Percentiles rank a stretch among this genome's conserved stretches.
These are phyloP conservation scores for Kodamaea sp. DNA, from an alignment of 1,139 yeast species.

Conservation along the genomic window DNA sequence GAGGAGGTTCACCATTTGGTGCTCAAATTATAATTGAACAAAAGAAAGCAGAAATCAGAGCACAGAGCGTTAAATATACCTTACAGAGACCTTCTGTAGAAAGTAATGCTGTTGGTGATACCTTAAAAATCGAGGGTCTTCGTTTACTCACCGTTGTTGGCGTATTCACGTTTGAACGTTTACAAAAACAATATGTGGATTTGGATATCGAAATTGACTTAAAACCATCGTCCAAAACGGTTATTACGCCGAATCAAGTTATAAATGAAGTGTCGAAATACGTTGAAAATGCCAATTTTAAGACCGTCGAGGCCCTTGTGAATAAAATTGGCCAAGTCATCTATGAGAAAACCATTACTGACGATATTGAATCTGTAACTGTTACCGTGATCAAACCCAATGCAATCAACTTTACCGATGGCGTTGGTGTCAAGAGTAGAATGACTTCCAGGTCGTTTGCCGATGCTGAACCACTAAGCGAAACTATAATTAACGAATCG, in stretches of 20 bases:
- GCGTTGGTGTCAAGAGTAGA: conserved; percentile 79
- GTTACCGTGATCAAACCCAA: conserved; percentile 81
- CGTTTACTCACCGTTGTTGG: conserved; percentile 77
- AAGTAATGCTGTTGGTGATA: conserved; percentile 27
- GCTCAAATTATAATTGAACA: conserved; percentile 45
- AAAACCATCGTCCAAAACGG: conserved; percentile 11
- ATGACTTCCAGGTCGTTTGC: conserved; percentile 41
- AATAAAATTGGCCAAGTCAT: conserved; percentile 66
- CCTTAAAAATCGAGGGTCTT: conserved; percentile 49
- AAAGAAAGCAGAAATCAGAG: conserved; percentile 55
- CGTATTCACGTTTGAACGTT: conserved; percentile 83
- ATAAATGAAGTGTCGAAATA: conserved; percentile 49
- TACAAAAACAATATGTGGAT: conserved; percentile 70
- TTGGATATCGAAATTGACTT: conserved; percentile 53
- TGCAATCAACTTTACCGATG: conserved; percentile 81
- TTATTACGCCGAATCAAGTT: conserved; percentile 26
- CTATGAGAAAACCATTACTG: conserved; percentile 31
- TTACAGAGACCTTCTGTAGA: conserved; percentile 24
- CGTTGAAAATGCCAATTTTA: conserved; percentile 73
- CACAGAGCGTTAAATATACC: conserved; percentile 44
- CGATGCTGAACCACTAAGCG: conserved; percentile 23
- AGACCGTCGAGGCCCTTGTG: conserved; percentile 91
- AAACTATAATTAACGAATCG: neutral
- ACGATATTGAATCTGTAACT: conserved; percentile 28
- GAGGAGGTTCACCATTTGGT: conserved; percentile 37